Conservation (phyloP, 1,139 yeast genomes). For the Taphrina pruni region DNA sequence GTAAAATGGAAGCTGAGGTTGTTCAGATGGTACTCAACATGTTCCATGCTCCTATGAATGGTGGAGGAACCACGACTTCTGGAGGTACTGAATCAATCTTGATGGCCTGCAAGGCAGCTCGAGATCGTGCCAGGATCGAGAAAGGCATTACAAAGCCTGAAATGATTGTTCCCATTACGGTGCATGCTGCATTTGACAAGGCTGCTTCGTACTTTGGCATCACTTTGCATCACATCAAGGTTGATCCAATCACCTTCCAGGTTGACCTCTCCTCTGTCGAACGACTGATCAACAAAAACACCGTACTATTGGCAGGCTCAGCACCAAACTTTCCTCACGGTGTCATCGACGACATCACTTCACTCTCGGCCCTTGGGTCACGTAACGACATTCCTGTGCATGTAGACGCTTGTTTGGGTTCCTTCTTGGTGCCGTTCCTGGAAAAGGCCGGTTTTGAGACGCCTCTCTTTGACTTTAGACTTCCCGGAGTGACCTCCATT, state of each 20-base stretch:
- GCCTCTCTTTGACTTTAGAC: conserved; percentile 73
- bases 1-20: conserved; percentile 95
- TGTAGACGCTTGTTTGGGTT: conserved; percentile 95
- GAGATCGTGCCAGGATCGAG: conserved; percentile 66
- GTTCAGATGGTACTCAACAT: conserved; percentile 85
- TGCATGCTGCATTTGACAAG: conserved; percentile 95
- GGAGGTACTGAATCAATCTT: conserved; percentile 97
- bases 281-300: conserved; percentile 72
- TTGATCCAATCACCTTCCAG: conserved; percentile 70
- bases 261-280: conserved; percentile 71
- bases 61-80: conserved; percentile 80
- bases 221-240: conserved; percentile 77
- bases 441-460: conserved; percentile 66
- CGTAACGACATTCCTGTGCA: conserved; percentile 77
- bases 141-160: conserved; percentile 77
- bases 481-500: conserved; percentile 94
- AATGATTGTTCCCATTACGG: conserved; percentile 83
- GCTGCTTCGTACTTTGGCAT: conserved; percentile 92
- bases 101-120: conserved; percentile 84
- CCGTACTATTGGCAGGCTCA: conserved; percentile 84
- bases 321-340: conserved; percentile 99
- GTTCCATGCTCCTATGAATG: conserved; percentile 73
- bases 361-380: conserved; percentile 69
- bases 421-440: conserved; percentile 83
- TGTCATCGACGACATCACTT: conserved; percentile 83